These are phyloP conservation scores for Ceratocystis colombiana DNA, from an alignment of 2,329 filamentous ascomycete species.

Conservation along the genomic window DNA sequence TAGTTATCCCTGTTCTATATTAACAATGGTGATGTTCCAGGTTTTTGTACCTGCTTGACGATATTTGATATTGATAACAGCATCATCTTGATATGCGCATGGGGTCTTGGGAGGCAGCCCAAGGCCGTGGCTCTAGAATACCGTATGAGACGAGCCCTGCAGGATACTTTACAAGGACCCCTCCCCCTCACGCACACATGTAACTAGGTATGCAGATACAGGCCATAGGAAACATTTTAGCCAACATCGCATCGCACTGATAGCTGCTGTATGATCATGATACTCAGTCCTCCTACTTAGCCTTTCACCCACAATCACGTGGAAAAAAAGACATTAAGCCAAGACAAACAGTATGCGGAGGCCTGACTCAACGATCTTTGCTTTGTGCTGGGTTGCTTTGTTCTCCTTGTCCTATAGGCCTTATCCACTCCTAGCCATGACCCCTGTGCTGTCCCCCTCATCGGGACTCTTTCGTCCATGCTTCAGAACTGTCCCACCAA, in stretches of 20 bases:
- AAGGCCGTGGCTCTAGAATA: too few relatives aligned
- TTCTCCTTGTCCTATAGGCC: not conserved
- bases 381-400: not conserved
- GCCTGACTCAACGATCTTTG: not conserved
- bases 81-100: not conserved
- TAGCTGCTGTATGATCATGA: not conserved
- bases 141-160: too few relatives aligned
- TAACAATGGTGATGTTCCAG: too few relatives aligned
- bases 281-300: not conserved
- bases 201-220: too few relatives aligned
- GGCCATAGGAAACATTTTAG: not conserved
- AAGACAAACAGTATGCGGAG: not conserved
- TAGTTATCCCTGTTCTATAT: not conserved
- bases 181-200: too few relatives aligned
- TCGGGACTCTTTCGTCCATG: not conserved
- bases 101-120: not conserved
- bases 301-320: not conserved
- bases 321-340: not conserved
- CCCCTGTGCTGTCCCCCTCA: constrained; percentile 6
- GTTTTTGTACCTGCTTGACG: too few relatives aligned
- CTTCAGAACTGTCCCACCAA: not conserved
- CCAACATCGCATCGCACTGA: not conserved
- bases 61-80: not conserved
- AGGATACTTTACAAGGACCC: too few relatives aligned
- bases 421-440: constrained; percentile 8